Evolutionary conservation across 2,329 filamentous ascomycete genomes (phyloP).

Genomic region (Zasmidium citrigriseum): DNA sequence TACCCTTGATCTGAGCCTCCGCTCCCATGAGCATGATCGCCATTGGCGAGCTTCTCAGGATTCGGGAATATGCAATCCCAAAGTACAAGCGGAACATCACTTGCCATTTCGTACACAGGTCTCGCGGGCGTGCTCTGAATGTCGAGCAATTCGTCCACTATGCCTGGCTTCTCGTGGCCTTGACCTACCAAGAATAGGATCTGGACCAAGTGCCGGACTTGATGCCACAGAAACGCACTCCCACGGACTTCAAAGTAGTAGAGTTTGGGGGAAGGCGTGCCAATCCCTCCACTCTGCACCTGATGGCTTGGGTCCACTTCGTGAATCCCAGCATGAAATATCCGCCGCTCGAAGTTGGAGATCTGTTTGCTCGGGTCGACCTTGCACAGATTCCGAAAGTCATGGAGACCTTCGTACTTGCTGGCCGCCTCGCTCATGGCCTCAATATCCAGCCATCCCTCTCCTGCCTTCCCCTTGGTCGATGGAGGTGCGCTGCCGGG

Average conservation of each 20-base stretch:
- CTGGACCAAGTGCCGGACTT: constrained; percentile 92
- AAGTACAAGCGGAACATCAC: constrained; percentile 84
- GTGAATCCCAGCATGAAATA: constrained; percentile 79
- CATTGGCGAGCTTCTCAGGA: constrained; percentile 40
- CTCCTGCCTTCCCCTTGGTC: constrained; percentile 28
- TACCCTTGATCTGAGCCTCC: constrained; percentile 41
- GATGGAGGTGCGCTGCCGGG: constrained; percentile 19
- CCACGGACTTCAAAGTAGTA: constrained; percentile 89
- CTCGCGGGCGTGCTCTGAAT: constrained; percentile 68
- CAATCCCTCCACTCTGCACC: not conserved
- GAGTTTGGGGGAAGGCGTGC: constrained; percentile 57
- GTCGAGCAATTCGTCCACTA: constrained; percentile 77
- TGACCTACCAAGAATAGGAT: constrained; percentile 92
- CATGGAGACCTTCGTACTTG: constrained; percentile 78
- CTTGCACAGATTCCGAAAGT: constrained; percentile 98
- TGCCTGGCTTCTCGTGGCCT: constrained; percentile 72
- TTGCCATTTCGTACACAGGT: constrained; percentile 87
- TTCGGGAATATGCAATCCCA: constrained; percentile 92
- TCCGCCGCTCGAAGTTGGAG: constrained; percentile 74
- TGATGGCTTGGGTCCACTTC: constrained; percentile 50
- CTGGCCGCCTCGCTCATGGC: constrained; percentile 83
- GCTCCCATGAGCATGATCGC: constrained; percentile 35
- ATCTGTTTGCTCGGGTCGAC: constrained; percentile 89
- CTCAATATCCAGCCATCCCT: constrained; percentile 83
- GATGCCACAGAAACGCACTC: constrained; percentile 95